Percentiles rank a stretch among this genome's conserved stretches.
phyloP scores from a whole-genome alignment of 768 basidiomycete genomes.

The Dentipellis sp. region DNA sequence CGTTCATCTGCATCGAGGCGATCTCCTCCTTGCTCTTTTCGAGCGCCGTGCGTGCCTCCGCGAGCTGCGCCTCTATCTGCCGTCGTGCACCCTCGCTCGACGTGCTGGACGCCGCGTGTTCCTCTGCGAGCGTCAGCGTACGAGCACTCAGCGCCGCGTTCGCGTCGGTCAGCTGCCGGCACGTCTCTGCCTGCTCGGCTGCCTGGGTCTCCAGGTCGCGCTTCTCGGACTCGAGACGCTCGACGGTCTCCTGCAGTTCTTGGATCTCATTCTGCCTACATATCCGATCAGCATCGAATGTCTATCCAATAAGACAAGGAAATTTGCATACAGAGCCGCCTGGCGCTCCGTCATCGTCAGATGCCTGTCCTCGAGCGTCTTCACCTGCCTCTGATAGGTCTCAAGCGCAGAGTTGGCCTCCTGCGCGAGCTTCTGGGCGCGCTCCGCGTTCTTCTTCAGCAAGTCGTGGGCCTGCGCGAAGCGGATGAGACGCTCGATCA shows the following conservation, averaged over 20 bases:
- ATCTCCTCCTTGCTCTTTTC: slow-evolving; percentile 55
- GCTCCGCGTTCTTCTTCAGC: slow-evolving; percentile 85
- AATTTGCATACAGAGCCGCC: slow-evolving; percentile 42
- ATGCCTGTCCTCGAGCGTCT: slow-evolving; percentile 70
- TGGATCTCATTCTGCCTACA: slow-evolving; percentile 59
- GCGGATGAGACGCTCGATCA: slow-evolving; percentile 77
- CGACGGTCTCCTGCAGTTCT: slow-evolving; percentile 49
- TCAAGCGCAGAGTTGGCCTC: slow-evolving; percentile 73
- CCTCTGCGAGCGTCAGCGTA: slow-evolving; percentile 61
- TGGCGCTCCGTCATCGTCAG: slow-evolving; percentile 39
- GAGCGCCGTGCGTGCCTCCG: slow-evolving; percentile 31
- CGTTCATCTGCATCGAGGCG: slow-evolving; percentile 54
- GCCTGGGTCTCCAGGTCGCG: slow-evolving; percentile 58
- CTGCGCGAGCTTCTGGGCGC: slow-evolving; percentile 84
- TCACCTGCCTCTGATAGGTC: slow-evolving; percentile 86
- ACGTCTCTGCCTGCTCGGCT: slow-evolving; percentile 66
- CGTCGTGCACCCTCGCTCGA: slow-evolving; percentile 46
- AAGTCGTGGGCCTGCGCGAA: slow-evolving; percentile 87
- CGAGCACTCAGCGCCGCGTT: slow-evolving; percentile 72
- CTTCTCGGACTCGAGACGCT: slow-evolving; percentile 53
- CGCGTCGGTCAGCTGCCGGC: slow-evolving; percentile 63
- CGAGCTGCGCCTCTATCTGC: slow-evolving; percentile 57
- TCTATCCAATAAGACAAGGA: background rate
- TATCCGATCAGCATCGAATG: slow-evolving; percentile 1
- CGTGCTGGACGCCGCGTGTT: slow-evolving; percentile 43